Evolutionary conservation across 75 land plant species (phyloP), one percentile per base, ranked within the genome.

Genomic region (Pinus albicaulis): DNA sequence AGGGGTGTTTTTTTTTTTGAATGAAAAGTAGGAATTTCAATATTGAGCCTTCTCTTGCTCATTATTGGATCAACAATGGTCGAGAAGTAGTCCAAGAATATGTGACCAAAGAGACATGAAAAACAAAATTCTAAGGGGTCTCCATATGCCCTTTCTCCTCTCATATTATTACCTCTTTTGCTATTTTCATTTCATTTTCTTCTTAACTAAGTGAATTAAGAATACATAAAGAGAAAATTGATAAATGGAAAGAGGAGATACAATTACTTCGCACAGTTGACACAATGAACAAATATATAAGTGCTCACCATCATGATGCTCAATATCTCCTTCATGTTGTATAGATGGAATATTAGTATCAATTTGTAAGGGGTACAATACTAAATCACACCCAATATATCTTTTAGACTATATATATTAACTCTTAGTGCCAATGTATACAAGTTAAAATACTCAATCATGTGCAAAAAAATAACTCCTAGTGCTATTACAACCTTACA

Each of bases 171-270:
- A 59, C 22, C 5, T 59, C 19, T 59, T 59, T 23, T 56, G 17
- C 22, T 36, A 74, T 76, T 55, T 13, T 64, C 55, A 3, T 76
- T 64, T 44, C 36, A n/a, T 73, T 52, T 22, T 66, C 7, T 36
- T 31, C 59, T 25, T 84, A 31, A 62, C 26, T 57, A 22, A 28
- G 34, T 13, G 19, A 7, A 28, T 74, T 2, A 81, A 90, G 92
- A 38, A 87, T 90, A 23, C 92, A 90, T 75, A 78, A 72, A 77
- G 82, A 85, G 41, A 85, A 85, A 38, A 79, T 87, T n/a, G 85
- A 90, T 48, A 85, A 87, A 52, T 90, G 89, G 92, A 87, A 90
- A 36, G 89, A 90, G 52, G 85, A 90, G 76, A 87, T 90, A 57
- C 81, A 82, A 36, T 82, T 82, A 59, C 81, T 90, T 61, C 81